phyloP scores from a whole-genome alignment of 371 early-diverging fungal species.

The Mortierella sp. region DNA sequence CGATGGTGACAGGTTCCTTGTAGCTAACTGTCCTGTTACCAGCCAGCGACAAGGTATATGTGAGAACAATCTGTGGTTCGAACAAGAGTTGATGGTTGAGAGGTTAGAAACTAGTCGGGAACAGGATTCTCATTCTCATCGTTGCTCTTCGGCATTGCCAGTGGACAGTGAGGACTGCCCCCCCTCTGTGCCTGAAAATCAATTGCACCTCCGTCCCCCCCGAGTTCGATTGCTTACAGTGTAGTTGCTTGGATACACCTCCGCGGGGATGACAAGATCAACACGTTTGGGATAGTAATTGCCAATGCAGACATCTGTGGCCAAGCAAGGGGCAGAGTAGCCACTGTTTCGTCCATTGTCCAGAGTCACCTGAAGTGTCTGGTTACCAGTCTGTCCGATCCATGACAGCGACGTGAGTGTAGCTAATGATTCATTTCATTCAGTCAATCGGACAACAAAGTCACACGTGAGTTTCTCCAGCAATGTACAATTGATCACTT shows the following conservation, averaged over 20 bases:
- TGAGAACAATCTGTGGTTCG: slow-evolving; percentile 26
- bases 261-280: slow-evolving; percentile 29
- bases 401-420: slow-evolving; percentile 31
- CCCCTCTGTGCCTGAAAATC: too few relatives aligned
- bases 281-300: slow-evolving; percentile 44
- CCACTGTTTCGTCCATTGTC: slow-evolving; percentile 36
- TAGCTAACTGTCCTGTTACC: slow-evolving; percentile 21
- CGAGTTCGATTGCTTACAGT: slow-evolving; percentile 18
- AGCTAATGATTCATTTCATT: slow-evolving; percentile 5
- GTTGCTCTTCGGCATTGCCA: not conserved
- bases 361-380: slow-evolving; percentile 36
- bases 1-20: slow-evolving; percentile 29
- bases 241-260: slow-evolving; percentile 32
- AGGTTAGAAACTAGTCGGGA: not conserved
- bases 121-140: not conserved
- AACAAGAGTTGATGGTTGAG: not conserved
- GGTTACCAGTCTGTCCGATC: slow-evolving; percentile 32
- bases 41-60: slow-evolving; percentile 20
- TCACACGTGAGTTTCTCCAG: too few relatives aligned
- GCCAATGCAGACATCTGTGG: slow-evolving; percentile 27
- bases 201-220: too few relatives aligned
- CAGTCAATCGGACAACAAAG: not conserved
- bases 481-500: not conserved
- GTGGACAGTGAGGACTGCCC: too few relatives aligned
- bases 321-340: slow-evolving; percentile 17